Conservation (phyloP, 495 filamentous ascomycete genomes). For the Penicillium daleae region DNA sequence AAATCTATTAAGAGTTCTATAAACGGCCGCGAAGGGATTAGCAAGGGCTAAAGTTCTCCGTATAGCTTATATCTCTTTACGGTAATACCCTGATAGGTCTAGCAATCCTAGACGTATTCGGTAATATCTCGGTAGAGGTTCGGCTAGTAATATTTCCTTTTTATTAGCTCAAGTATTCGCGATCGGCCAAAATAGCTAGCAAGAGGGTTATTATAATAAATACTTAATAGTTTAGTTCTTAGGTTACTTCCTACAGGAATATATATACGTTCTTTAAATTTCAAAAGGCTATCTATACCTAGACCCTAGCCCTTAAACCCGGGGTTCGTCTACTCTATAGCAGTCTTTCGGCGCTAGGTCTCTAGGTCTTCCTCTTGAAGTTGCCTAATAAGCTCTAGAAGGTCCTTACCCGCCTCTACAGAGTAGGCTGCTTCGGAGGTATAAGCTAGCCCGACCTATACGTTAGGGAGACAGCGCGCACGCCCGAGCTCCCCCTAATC, state of each 20-base stretch:
- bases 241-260: background rate
- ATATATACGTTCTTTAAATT: background rate
- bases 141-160: background rate
- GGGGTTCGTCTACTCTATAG: background rate
- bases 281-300: background rate
- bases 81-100: background rate
- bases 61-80: background rate
- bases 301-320: background rate
- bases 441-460: no score
- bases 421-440: background rate
- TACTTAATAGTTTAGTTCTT: background rate
- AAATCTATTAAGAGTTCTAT: no score
- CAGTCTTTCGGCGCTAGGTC: background rate
- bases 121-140: background rate
- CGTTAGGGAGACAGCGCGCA: no score
- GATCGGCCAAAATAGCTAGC: background rate
- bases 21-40: no score
- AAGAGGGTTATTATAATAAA: conserved; percentile 6
- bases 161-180: background rate
- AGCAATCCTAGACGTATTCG: background rate
- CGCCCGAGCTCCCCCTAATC: no score
- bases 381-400: background rate
- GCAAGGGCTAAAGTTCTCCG: no score
- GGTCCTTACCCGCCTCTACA: background rate
- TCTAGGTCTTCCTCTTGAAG: background rate